A percentile compares a stretch with the other conserved stretches of the same genome.
Conservation (phyloP, 2,329 filamentous ascomycete species). For the Pyricularia grisea region DNA sequence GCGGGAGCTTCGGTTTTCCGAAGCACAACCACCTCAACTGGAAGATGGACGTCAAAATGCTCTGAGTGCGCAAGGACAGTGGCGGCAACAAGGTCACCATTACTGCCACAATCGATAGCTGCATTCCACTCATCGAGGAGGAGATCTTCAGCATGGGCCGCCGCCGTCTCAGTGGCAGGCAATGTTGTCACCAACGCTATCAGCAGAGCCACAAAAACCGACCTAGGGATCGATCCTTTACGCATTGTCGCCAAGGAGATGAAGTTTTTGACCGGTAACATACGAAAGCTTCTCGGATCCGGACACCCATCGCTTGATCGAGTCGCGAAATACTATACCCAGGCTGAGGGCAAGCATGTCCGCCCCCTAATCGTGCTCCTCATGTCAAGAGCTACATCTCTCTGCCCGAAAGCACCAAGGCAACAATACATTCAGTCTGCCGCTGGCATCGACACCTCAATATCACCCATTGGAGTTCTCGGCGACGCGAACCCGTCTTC, state of each 20-base stretch:
- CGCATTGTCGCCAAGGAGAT: slow-evolving; percentile 91
- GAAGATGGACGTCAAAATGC: slow-evolving; percentile 21
- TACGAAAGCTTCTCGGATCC: slow-evolving; percentile 84
- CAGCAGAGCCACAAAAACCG: slow-evolving; percentile 49
- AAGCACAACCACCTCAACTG: slow-evolving; percentile 22
- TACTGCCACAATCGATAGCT: slow-evolving; percentile 19
- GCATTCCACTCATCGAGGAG: slow-evolving; percentile 34
- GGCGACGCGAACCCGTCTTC: slow-evolving; percentile 73
- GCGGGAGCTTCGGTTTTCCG: slow-evolving; percentile 42
- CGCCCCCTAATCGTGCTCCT: slow-evolving; percentile 89
- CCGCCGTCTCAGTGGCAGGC: slow-evolving; percentile 61
- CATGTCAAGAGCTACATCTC: slow-evolving; percentile 89
- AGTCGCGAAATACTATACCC: slow-evolving; percentile 96
- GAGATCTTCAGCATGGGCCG: slow-evolving; percentile 60
- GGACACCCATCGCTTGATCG: slow-evolving; percentile 91
- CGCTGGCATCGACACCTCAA: slow-evolving; percentile 39
- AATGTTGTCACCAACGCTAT: slow-evolving; percentile 63
- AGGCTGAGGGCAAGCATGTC: slow-evolving; percentile 93
- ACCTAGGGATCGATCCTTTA: slow-evolving; percentile 76
- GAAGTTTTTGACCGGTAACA: slow-evolving; percentile 90
- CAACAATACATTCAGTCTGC: slow-evolving; percentile 23
- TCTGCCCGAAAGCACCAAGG: slow-evolving; percentile 49
- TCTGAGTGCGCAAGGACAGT: slow-evolving; percentile 26
- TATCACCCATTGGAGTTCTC: slow-evolving; percentile 51
- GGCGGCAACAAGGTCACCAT: slow-evolving; percentile 18